Percentiles rank a stretch among this genome's conserved stretches.
These are phyloP conservation scores for Aspergillus spinulosporus DNA, from an alignment of 2,329 filamentous ascomycete genomes.

Conservation along the genomic window DNA sequence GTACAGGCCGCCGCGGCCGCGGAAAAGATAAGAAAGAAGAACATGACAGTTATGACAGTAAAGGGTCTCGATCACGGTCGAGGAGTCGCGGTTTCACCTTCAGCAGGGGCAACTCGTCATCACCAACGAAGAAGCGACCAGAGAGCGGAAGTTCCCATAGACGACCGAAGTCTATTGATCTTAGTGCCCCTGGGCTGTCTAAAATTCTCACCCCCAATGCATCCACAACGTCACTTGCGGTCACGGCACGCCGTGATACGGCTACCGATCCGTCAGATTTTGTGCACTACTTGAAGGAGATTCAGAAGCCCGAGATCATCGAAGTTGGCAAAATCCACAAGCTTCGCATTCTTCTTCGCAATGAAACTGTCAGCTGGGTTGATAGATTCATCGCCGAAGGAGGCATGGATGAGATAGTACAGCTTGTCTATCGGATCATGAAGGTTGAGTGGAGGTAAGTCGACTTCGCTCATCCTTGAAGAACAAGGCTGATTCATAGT, in stretches of 20 bases:
- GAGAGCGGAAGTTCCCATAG: constrained; percentile 66
- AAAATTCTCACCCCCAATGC: constrained; percentile 56
- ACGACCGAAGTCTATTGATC: constrained; percentile 70
- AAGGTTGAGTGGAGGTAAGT: constrained; percentile 90
- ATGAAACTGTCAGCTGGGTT: constrained; percentile 95
- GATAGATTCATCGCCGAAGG: constrained; percentile 86
- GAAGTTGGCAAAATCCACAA: constrained; percentile 97
- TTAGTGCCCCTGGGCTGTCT: constrained; percentile 63
- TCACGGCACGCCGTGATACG: constrained; percentile 70
- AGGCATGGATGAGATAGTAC: constrained; percentile 89
- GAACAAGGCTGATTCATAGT: constrained; percentile 28
- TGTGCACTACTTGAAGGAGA: constrained; percentile 78
- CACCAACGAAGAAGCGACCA: constrained; percentile 73
- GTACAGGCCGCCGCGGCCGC: constrained; percentile 41
- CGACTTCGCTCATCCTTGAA: not conserved
- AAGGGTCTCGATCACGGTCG: constrained; percentile 51
- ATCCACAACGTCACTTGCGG: constrained; percentile 55
- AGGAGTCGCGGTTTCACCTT: constrained; percentile 79
- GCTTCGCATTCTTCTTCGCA: constrained; percentile 80
- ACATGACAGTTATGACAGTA: constrained; percentile 45
- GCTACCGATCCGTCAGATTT: constrained; percentile 78
- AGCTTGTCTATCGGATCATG: constrained; percentile 85
- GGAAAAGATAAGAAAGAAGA: constrained; percentile 45
- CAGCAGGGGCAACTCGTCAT: constrained; percentile 63
- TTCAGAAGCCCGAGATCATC: constrained; percentile 75